Base-by-base conservation (phyloP, 2,329 filamentous ascomycete genomes). In the Zymoseptoria brevis region DNA sequence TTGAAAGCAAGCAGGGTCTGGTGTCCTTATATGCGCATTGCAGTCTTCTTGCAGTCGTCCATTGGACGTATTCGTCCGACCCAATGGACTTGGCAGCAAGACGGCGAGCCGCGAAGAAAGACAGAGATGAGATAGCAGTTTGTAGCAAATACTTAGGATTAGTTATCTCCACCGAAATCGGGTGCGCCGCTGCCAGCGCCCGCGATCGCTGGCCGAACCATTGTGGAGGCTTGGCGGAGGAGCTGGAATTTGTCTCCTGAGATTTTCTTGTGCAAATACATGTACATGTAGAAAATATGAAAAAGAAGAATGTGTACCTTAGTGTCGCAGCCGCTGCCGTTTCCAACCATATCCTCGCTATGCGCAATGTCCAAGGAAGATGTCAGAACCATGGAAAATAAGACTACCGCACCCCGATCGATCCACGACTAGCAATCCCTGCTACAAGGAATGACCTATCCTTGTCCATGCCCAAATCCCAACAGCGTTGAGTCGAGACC, bases 401-500 rank as follows among this genome's bases (percentile, higher is more conserved):
- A 45, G 35, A n/a, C 35, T 45, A 45, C 35, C 35, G 35, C n/a
- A n/a, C 13, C 22, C 16, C 35, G 35, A 45, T 45, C 35, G 35
- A 45, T 45, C 35, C 35, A 13, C 35, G 35, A 45, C 35, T n/a
- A 45, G 35, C 35, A 6, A 45, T 45, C 35, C 35, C 35, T 45
- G 35, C 35, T 7, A 45, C 35, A 16, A n/a, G 35, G 13, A 13
- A 45, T 11, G 5, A 45, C 35, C 35, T 45, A 45, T 45, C 35
- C 35, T 16, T 45, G 35, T 45, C 35, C 2, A 29, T 19, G 11
- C 49, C 19, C 16, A 19, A 19, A 29, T 26, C 48, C 48, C 55
- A 54, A n/a, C 41, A 19, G 24, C 57, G 56, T 45, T 35, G 49
- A 59, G 35, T 45, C 56, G 57, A 56, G 55, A 55, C 53, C 53